Evolutionary conservation across 108 stramenopile species (phyloP), one percentile per base, ranked within the genome.

Genomic region (Nitzschia sp.): DNA sequence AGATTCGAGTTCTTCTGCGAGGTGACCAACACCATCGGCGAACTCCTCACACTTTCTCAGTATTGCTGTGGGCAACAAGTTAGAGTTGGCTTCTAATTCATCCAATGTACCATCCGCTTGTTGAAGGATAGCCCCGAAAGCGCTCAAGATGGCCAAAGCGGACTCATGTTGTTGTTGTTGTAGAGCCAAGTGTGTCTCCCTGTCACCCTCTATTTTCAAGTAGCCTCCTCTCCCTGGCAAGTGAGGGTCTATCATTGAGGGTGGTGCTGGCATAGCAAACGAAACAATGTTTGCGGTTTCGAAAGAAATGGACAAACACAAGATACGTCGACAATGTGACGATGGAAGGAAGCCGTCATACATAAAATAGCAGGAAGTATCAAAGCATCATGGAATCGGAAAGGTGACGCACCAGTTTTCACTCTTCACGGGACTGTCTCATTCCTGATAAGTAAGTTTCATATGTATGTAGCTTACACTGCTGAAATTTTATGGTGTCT

Each of bases 11-110:
- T 88, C 80, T n/a, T 51, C 50, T 3, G 88, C 86, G 38, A 88
- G 51, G 5, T 78, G 54, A 17, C 84, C 79, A 40, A 88, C 63
- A 9, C 67, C 75, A 72, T 88, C 88, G 0, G 91, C 91, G 41
- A 92, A 65, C 60, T 89, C 88, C n/a, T 77, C 39, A 43, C 85
- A 84, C 40, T 69, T 63, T n/a, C 91, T 71, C 14, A 85, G 24
- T 57, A 93, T 83, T 8, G 85, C 88, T 38, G 82, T 56, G 7
- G 83, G 85, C 1, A 93, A 52, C 53, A 83, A 66, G 25, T 70
- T 62, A n/a, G 39, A 42, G 26, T 86, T 67, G 24, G 64, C 22
- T 69, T 84, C 83, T 44, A 84, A 37, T 21, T 75, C 40, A 17
- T 15, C 10, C 19, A 75, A 60, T 21, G 57, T 65, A 14, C 50